phyloP scores from a whole-genome alignment of 805 yeast species.

The Starmera amethionina region DNA sequence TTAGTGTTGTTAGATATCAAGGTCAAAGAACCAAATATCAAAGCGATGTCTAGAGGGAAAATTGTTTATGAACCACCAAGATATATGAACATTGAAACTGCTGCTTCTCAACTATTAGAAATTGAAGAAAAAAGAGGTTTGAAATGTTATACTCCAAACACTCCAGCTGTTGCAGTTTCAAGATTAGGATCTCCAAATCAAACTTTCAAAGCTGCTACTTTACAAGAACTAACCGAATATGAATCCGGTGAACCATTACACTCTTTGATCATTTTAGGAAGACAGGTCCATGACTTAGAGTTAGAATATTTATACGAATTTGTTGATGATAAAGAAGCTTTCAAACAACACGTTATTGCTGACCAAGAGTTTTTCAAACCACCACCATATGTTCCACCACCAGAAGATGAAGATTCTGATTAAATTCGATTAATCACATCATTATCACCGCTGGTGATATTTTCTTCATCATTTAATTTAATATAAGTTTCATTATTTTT shows the following conservation, averaged over 20 bases:
- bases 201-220: constrained; percentile 74
- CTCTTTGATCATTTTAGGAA: constrained; percentile 81
- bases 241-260: constrained; percentile 95
- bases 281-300: constrained; percentile 91
- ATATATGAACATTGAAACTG: constrained; percentile 86
- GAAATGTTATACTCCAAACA: constrained; percentile 70
- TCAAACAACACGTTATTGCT: constrained; percentile 30
- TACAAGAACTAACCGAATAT: constrained; percentile 64
- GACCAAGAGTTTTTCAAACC: constrained; percentile 71
- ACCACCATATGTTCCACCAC: constrained; percentile 52
- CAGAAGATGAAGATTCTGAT: constrained; percentile 20
- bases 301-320: constrained; percentile 74
- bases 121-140: constrained; percentile 72
- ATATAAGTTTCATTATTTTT: constrained; percentile 6
- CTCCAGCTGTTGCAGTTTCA: constrained; percentile 92
- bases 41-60: constrained; percentile 89
- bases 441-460: neutral
- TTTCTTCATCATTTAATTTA: constrained; percentile 3
- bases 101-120: constrained; percentile 81
- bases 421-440: neutral
- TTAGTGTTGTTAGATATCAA: constrained; percentile 82
- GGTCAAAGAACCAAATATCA: constrained; percentile 93
- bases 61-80: constrained; percentile 93
- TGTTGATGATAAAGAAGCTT: constrained; percentile 48
- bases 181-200: constrained; percentile 85